These are phyloP conservation scores for Yamadazyma phyllophila DNA, from an alignment of 805 yeast species.

Conservation along the genomic window DNA sequence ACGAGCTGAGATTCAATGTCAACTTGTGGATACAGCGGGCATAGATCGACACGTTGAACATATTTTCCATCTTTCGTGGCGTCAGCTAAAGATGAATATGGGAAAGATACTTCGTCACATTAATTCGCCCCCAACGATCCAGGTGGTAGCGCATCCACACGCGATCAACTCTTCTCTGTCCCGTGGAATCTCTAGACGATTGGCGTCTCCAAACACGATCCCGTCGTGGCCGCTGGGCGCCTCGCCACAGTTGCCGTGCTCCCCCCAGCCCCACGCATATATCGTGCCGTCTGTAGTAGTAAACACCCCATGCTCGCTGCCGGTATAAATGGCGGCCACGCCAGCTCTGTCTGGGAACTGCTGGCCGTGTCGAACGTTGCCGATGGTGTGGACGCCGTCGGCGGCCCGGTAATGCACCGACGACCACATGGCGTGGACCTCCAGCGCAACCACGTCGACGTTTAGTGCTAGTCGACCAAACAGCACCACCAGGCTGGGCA, in stretches of 20 bases:
- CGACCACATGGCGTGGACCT: slow-evolving; percentile 63
- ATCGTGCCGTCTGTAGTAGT: slow-evolving; percentile 34
- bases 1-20: slow-evolving; percentile 6
- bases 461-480: slow-evolving; percentile 18
- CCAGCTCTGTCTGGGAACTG: slow-evolving; percentile 23
- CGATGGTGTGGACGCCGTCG: slow-evolving; percentile 45
- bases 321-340: slow-evolving; percentile 42
- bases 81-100: slow-evolving; percentile 63
- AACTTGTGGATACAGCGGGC: slow-evolving; percentile 56
- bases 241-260: slow-evolving; percentile 90
- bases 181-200: slow-evolving; percentile 11
- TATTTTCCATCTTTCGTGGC: slow-evolving; percentile 68
- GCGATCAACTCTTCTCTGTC: slow-evolving; percentile 23
- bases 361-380: slow-evolving; percentile 81
- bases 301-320: slow-evolving; percentile 85
- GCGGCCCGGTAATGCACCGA: slow-evolving; percentile 53
- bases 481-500: slow-evolving; percentile 10
- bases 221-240: slow-evolving; percentile 14
- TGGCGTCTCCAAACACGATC: slow-evolving; percentile 38
- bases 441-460: background rate
- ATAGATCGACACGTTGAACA: slow-evolving; percentile 68
- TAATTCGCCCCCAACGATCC: slow-evolving; percentile 41
- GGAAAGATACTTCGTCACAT: slow-evolving; percentile 77
- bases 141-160: slow-evolving; percentile 70
- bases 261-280: slow-evolving; percentile 97